Evolutionary conservation across 176 grass and related monocot genomes (phyloP), one percentile per base, ranked within the genome.

Genomic region (Oryza punctata): DNA sequence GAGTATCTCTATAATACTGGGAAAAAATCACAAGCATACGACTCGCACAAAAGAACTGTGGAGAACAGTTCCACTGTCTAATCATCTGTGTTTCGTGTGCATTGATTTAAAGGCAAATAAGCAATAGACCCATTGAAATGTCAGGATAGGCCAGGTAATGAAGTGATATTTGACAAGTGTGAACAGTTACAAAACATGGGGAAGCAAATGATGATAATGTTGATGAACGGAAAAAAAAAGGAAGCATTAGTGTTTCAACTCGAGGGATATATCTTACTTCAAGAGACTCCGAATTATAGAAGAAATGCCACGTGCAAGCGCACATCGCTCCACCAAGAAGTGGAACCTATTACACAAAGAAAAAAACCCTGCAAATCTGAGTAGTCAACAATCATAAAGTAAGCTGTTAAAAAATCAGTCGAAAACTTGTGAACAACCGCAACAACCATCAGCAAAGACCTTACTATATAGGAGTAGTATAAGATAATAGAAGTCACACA

Each of bases 231-330:
- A 3, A 24, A 47, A 44, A 81, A 70, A 33, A 33, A n/a, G 11
- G 19, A 61, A 69, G 37, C 15, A 37, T 0, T 61, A 24, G 3
- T 57, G 37, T 3, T 38, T 38, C 13, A 44, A 23, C 28, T 80
- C 16, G 3, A 65, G 26, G 26, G 47, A 50, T 35, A 69, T 69
- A 80, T 18, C 28, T 75, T 90, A 95, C 96, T 78, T 98, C 93
- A 11, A 98, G 89, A 45, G 93, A 92, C 44, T 92, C 93, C 77
- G 93, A 89, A 69, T 95, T 98, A 76, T 98, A 98, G 82, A 98
- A 98, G 91, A 98, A 95, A 90, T 98, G 93, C 96, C 96, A 98
- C 0, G 91, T 95, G 83, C 96, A 98, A 66, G 91, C 93, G 25
- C 93, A 98, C 63, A 98, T 85, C n/a, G 93, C 96, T 85, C 96